Conservation (phyloP, 805 yeast species). For the Candida stauntonica region DNA sequence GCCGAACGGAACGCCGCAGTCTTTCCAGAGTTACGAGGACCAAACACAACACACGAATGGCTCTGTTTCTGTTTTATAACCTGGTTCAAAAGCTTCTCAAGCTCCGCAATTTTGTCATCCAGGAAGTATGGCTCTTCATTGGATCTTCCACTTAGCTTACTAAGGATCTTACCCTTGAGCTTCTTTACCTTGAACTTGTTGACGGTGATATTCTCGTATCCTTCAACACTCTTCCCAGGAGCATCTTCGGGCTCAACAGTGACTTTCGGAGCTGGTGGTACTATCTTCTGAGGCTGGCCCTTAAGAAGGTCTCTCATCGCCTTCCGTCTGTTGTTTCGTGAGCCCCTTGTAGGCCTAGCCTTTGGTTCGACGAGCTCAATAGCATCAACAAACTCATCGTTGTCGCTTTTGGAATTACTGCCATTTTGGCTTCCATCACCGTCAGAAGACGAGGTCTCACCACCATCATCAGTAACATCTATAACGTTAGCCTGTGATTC, state of each 20-base stretch:
- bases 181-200: background rate
- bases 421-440: too few species aligned
- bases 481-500: background rate
- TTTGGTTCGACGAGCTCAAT: background rate
- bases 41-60: conserved; percentile 74
- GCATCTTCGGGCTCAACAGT: background rate
- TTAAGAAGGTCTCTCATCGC: too few species aligned
- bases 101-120: conserved; percentile 39
- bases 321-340: too few species aligned
- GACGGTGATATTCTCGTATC: background rate
- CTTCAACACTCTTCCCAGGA: background rate
- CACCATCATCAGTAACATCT: conserved; percentile 26
- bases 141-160: conserved; percentile 12
- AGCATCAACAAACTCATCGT: background rate
- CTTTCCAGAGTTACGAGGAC: conserved; percentile 80
- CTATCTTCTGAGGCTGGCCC: too few species aligned
- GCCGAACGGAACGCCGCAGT: conserved; percentile 58
- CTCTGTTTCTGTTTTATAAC: conserved; percentile 70
- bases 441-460: background rate
- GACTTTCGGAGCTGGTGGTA: too few species aligned
- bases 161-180: conserved; percentile 4
- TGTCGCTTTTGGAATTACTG: too few species aligned
- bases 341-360: too few species aligned
- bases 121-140: conserved; percentile 30
- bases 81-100: conserved; percentile 55